phyloP scores from a whole-genome alignment of 148 eudicot genomes.

The Rhododendron molle region DNA sequence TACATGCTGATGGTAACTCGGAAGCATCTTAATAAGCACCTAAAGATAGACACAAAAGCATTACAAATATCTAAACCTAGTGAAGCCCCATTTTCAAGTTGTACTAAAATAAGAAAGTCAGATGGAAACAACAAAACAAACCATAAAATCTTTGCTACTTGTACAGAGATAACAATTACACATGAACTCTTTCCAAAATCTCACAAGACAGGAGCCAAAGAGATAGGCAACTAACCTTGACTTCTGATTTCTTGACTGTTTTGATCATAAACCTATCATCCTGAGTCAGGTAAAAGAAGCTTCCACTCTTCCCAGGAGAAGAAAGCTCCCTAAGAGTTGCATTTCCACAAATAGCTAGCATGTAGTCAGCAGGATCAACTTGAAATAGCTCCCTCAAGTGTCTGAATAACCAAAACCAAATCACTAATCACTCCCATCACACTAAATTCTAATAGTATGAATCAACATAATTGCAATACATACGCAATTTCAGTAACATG shows the following conservation, averaged over 20 bases:
- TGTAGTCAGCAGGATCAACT: slow-evolving; percentile 95
- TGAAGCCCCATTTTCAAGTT: slow-evolving; percentile 6
- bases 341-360: slow-evolving; percentile 88
- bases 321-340: slow-evolving; percentile 92
- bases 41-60: slow-evolving; percentile 22
- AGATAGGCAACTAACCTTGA: slow-evolving; percentile 66
- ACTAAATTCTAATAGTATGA: neutral
- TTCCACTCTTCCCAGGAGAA: slow-evolving; percentile 97
- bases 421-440: slow-evolving; percentile 36
- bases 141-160: neutral
- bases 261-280: slow-evolving; percentile 97
- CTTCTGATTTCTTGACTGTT: slow-evolving; percentile 95
- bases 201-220: slow-evolving; percentile 7
- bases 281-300: slow-evolving; percentile 87
- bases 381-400: slow-evolving; percentile 82
- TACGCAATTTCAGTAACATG: neutral
- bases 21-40: slow-evolving; percentile 98
- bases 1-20: slow-evolving; percentile 83
- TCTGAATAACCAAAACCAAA: slow-evolving; percentile 35
- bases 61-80: slow-evolving; percentile 6
- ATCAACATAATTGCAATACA: neutral
- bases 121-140: neutral
- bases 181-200: neutral
- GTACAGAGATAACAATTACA: neutral
- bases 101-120: slow-evolving; percentile 10